Base-by-base conservation (phyloP, 2,329 filamentous ascomycete genomes). In the Zymoseptoria brevis region DNA sequence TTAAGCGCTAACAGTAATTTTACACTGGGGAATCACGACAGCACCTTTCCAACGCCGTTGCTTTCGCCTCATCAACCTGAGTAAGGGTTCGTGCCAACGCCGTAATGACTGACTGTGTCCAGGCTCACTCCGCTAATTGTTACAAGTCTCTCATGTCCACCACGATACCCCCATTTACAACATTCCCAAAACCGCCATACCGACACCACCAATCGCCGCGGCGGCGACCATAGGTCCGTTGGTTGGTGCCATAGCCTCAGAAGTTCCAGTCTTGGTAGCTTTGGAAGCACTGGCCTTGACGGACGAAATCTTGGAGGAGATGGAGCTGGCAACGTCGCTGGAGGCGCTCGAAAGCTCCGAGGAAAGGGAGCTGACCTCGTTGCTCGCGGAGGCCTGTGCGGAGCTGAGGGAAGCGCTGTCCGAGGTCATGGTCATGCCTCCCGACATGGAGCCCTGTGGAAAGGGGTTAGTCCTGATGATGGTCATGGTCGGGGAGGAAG, bases 141-240 rank as follows among this genome's bases (percentile, higher is more conserved):
- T 45, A 45, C 35, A 45, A 45, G 3, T 45, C 35, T 45, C 35
- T 45, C 35, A 4, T 45, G 4, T 16, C 35, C 35, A 16, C 5
- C 35, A 16, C 13, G 35, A 53, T 30, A 24, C 2, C 26, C 2
- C 26, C 22, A 22, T 51, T 41, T 62, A 65, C 56, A 65, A 57
- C 51, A 60, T 54, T 19, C 58, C 61, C 53, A 63, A 41, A 24
- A 65, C 56, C 24, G 56, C 61, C 50, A 61, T 58, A 35, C 63
- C 63, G 21, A 65, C 53, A 29, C 61, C 63, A 56, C 63, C 63
- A 50, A 64, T 50, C n/a, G 63, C 63, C 51, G 56, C 63, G 53
- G 55, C 63, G 21, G 63, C 63, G 29, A 60, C 57, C n/a, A 65
- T 48, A 19, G 61, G 63, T 45, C 49, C 56, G 45, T 58, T 56